Base-by-base conservation (phyloP, 768 basidiomycete species). In the Boletales sp. region DNA sequence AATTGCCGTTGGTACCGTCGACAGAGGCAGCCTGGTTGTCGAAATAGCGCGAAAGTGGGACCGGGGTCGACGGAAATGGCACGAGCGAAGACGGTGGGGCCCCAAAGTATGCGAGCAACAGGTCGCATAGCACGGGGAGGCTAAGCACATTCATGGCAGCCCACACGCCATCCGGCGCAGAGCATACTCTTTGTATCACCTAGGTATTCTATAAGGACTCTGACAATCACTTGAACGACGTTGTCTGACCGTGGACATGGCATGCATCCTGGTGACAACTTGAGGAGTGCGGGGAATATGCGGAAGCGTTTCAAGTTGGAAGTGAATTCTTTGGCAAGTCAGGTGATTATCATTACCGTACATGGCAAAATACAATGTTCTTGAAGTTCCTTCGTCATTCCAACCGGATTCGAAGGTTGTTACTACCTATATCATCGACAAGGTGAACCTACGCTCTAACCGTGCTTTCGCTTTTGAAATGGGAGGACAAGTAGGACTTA, bases 11-110 rank as follows among this genome's bases (percentile, higher is more conserved):
- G 12, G 70, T 62, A 2, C 71, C 71, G 41, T 73, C 53, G 0
- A 66, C 18, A 2, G 75, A 73, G 6, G 76, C 74, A 6, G 75
- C 76, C 47, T 74, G 71, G 45, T 78, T 78, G 10, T 78, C 51
- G 50, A 76, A 64, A 15, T 74, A 46, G 33, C 45, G 36, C 5
- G 49, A 46, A 0, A 78, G 44, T 7, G 67, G 56, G 14, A 77
- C 35, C 7, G 61, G 35, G 3, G 50, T 54, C 5, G 72, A 74
- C 6, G 70, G 66, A 50, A 71, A 76, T 2, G 56, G 36, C 7
- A 50, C 13, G 44, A 67, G 53, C 13, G 60, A 43, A 9, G 57
- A 33, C 40, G 48, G 18, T 0, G 43, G 19, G 7, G 50, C 42
- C 15, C 52, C 49, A 39, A 67, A 50, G 46, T 48, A 60, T 0